Evolutionary conservation across 768 basidiomycete species (phyloP).

Genomic region (Podaxis sp.): DNA sequence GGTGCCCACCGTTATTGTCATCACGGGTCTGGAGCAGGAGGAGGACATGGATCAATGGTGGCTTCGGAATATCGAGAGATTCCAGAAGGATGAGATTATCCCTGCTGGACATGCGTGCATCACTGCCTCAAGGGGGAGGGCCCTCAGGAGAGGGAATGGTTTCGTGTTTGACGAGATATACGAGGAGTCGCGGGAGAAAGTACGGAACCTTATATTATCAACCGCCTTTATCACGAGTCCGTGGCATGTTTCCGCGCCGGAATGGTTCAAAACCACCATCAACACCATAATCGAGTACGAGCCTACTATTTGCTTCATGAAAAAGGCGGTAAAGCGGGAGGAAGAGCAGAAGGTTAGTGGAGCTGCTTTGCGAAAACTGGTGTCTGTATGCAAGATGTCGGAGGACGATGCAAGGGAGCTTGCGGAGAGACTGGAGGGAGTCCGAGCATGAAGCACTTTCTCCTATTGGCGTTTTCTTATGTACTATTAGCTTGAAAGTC

Average conservation of each 20-base stretch:
- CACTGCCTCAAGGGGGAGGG: conserved; percentile 34
- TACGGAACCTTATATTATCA: conserved; percentile 11
- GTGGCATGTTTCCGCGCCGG: neutral
- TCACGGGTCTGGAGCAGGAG: conserved; percentile 32
- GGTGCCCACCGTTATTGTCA: conserved; percentile 38
- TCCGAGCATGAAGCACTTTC: no score
- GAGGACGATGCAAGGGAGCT: conserved; percentile 2
- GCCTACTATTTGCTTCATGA: neutral
- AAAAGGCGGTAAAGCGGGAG: neutral
- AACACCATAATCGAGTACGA: neutral
- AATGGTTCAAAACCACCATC: conserved; percentile 9
- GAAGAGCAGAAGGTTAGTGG: neutral
- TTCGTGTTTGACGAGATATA: conserved; percentile 14
- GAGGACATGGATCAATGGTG: conserved; percentile 30
- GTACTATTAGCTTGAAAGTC: no score
- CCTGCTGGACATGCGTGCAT: conserved; percentile 35
- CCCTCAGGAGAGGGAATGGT: neutral
- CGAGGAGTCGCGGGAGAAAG: conserved; percentile 13
- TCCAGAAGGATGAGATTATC: conserved; percentile 29
- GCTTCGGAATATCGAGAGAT: conserved; percentile 27
- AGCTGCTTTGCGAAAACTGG: neutral
- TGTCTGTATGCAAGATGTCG: conserved; percentile 5
- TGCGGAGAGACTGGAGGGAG: neutral
- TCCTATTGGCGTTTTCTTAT: no score
- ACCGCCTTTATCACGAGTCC: conserved; percentile 1